Evolutionary conservation across 2,329 filamentous ascomycete genomes (phyloP).

Genomic region (Colletotrichum camelliae): DNA sequence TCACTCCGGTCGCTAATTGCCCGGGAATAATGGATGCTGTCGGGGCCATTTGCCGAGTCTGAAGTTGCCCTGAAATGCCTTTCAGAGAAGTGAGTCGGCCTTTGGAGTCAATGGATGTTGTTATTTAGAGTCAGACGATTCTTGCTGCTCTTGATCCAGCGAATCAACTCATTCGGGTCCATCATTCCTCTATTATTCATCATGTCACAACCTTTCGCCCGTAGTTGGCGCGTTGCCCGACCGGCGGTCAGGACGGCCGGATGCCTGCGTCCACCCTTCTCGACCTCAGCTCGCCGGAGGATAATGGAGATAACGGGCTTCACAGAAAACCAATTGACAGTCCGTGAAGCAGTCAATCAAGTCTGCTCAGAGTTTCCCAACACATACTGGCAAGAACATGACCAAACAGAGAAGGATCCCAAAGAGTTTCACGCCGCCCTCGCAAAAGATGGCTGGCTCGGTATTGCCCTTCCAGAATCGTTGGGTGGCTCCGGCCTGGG

Average conservation of each 20-base stretch:
- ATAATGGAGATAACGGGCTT: slow-evolving; percentile 79
- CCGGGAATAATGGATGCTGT: neutral
- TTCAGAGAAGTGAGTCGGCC: neutral
- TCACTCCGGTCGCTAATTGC: neutral
- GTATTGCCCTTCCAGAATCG: slow-evolving; percentile 77
- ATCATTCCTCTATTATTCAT: neutral
- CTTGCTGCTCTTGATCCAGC: neutral
- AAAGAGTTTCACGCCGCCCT: slow-evolving; percentile 78
- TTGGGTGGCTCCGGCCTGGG: slow-evolving; percentile 78
- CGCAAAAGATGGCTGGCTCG: slow-evolving; percentile 79
- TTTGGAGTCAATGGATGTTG: neutral
- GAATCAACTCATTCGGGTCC: no score
- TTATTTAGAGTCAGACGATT: neutral
- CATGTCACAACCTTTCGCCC: neutral
- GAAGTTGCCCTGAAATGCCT: neutral
- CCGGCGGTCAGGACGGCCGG: neutral
- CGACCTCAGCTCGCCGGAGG: slow-evolving; percentile 33
- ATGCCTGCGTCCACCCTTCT: slow-evolving; percentile 32
- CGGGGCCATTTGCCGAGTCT: neutral
- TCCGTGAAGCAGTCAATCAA: slow-evolving; percentile 72
- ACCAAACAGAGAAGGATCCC: slow-evolving; percentile 74
- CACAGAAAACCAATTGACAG: slow-evolving; percentile 73
- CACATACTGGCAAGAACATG: slow-evolving; percentile 78
- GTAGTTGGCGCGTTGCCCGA: neutral
- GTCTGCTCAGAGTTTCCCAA: slow-evolving; percentile 76